Base-by-base conservation (phyloP, 2,329 filamentous ascomycete species). In the Aspergillus pseudoglaucus region DNA sequence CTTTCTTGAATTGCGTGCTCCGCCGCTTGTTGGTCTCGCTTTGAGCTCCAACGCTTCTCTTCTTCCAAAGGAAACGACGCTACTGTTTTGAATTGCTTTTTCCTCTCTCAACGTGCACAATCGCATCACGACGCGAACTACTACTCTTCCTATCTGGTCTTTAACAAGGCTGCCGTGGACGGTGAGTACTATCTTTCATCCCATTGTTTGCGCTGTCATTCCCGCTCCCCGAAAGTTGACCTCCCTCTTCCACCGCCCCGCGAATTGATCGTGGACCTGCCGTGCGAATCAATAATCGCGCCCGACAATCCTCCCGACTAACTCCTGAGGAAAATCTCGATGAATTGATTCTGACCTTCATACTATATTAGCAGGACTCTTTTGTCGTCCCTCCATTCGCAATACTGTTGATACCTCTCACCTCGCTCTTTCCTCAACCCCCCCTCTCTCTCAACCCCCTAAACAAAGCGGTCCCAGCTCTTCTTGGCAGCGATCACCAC, bases 21-120 rank as follows among this genome's bases (percentile, higher is more conserved):
- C 62, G 61, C 63, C 62, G 61, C 59, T 57, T 63, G 59, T 61
- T 59, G 57, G 59, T 64, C 59, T 63, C 61, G 58, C 57, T 56
- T 58, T 59, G 56, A 60, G 56, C 55, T 59, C 51, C 53, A 52
- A 56, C 56, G 44, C 51, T 54, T 54, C 55, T 42, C 39, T 33
- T 33, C 32, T 33, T n/a, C 33, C 8, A 37, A 18, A 14, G 23
- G 3, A 18, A 22, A 22, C 14, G 17, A 30, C 25, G 9, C 25
- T 30, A 30, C 10, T 12, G 10, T 27, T 27, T 30, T 30, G 4
- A 12, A 30, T 30, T 30, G 4, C 25, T 30, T 4, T 30, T 30
- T 30, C 10, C 9, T 27, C 9, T 27, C 9, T 2, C 25, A 30
- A 12, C 25, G 9, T 30, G 25, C 25, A 30, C 25, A 30, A 30